phyloP scores from a whole-genome alignment of 139 green algal species.

The Dunaliella primolecta region DNA sequence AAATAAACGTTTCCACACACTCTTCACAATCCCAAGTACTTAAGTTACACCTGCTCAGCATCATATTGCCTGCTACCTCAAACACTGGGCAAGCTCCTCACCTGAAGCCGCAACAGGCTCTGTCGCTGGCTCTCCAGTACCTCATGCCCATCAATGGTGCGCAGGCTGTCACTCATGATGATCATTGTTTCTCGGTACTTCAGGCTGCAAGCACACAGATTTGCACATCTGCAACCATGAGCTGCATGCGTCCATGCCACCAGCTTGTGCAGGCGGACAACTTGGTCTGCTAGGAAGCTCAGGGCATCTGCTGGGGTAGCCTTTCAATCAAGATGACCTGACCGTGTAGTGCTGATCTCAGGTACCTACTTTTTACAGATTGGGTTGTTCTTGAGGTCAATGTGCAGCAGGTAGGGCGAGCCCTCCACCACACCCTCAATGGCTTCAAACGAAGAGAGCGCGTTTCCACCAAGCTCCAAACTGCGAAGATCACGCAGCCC shows the following conservation, averaged over 20 bases:
- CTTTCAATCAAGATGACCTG: too few relatives aligned
- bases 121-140: constrained; percentile 30
- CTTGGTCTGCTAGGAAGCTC: too few relatives aligned
- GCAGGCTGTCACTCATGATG: constrained; percentile 31
- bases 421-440: constrained; percentile 9
- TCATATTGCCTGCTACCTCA: not conserved
- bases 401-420: not conserved
- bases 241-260: not conserved
- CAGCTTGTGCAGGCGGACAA: constrained; percentile 18
- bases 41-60: too few relatives aligned
- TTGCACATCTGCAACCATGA: constrained; percentile 14
- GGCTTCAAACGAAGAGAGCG: not conserved
- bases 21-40: too few relatives aligned
- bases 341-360: too few relatives aligned
- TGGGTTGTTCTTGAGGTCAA: constrained; percentile 16
- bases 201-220: constrained; percentile 4
- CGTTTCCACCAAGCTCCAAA: not conserved
- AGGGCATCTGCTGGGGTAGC: too few relatives aligned
- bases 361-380: constrained; percentile 24
- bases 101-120: constrained; percentile 37
- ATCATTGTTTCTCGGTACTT: constrained; percentile 50
- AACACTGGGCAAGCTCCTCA: constrained; percentile 15
- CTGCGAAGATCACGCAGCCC: not conserved
- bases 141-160: constrained; percentile 32
- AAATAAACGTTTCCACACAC: too few relatives aligned